Percentiles rank a stretch among this genome's conserved stretches.
These are phyloP conservation scores for Syncephalastrum monosporum DNA, from an alignment of 371 early-diverging fungal genomes.

Conservation along the genomic window DNA sequence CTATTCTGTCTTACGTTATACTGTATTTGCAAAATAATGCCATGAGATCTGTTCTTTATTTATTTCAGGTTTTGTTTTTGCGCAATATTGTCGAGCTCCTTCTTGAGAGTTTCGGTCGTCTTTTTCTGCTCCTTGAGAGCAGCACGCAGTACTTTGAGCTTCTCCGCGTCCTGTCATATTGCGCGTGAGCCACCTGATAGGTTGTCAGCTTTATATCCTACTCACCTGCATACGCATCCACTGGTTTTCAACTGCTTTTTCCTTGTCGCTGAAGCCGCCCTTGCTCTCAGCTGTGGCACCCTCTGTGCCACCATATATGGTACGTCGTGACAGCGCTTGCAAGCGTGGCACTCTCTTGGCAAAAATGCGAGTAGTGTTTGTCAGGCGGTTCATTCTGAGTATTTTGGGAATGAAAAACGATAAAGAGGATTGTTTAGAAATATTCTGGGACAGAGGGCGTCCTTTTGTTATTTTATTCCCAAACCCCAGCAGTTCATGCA, in stretches of 20 bases:
- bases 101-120: constrained; percentile 26
- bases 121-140: constrained; percentile 32
- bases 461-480: constrained; percentile 3
- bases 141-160: constrained; percentile 36
- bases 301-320: constrained; percentile 12
- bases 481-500: neutral
- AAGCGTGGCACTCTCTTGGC: too few relatives aligned
- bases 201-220: neutral
- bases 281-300: constrained; percentile 37
- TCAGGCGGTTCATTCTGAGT: too few relatives aligned
- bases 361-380: too few relatives aligned
- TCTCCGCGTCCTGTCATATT: constrained; percentile 40
- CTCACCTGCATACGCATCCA: constrained; percentile 48
- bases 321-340: too few relatives aligned
- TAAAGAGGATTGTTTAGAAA: neutral
- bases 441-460: constrained; percentile 7
- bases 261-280: constrained; percentile 45
- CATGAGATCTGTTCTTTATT: neutral
- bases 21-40: too few relatives aligned
- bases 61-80: constrained; percentile 2
- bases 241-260: constrained; percentile 48
- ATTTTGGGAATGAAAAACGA: too few relatives aligned
- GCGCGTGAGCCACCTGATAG: neutral
- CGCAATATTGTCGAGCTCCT: constrained; percentile 21
- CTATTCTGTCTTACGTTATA: too few relatives aligned